phyloP scores from a whole-genome alignment of 2,329 filamentous ascomycete species.

The Pseudogymnoascus sp. region DNA sequence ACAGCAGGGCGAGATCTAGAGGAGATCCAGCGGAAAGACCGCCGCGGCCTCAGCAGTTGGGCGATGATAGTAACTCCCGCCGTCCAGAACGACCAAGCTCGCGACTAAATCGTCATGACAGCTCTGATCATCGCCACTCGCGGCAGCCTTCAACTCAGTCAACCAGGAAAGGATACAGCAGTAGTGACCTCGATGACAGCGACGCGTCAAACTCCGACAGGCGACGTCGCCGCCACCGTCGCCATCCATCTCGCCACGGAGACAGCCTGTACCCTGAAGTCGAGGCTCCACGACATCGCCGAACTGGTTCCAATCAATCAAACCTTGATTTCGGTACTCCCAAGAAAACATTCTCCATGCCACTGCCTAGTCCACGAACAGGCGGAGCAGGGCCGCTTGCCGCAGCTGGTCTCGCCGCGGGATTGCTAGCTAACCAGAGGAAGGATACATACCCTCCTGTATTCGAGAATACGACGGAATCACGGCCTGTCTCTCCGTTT shows the following conservation, averaged over 20 bases:
- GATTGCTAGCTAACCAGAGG: constrained; percentile 10
- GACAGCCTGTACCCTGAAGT: constrained; percentile 15
- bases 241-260: constrained; percentile 8
- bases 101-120: constrained; percentile 12
- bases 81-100: constrained; percentile 18
- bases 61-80: constrained; percentile 17
- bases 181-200: constrained; percentile 22
- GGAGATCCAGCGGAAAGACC: constrained; percentile 20
- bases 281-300: constrained; percentile 12
- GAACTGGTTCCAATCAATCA: constrained; percentile 9
- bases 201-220: constrained; percentile 23
- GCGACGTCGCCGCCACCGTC: constrained; percentile 12
- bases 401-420: not conserved
- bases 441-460: constrained; percentile 21
- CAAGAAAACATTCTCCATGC: constrained; percentile 1
- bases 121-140: constrained; percentile 14
- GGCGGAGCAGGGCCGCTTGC: not conserved
- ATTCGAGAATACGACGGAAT: constrained; percentile 12
- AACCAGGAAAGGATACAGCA: constrained; percentile 5
- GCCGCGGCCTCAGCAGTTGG: constrained; percentile 18
- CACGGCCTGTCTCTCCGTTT: constrained; percentile 22
- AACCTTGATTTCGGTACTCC: not conserved
- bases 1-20: constrained; percentile 14
- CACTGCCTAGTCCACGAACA: not conserved
- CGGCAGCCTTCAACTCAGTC: constrained; percentile 18